phyloP scores from a whole-genome alignment of 73 alveolate species.

The Paramecium pentaurelia region DNA sequence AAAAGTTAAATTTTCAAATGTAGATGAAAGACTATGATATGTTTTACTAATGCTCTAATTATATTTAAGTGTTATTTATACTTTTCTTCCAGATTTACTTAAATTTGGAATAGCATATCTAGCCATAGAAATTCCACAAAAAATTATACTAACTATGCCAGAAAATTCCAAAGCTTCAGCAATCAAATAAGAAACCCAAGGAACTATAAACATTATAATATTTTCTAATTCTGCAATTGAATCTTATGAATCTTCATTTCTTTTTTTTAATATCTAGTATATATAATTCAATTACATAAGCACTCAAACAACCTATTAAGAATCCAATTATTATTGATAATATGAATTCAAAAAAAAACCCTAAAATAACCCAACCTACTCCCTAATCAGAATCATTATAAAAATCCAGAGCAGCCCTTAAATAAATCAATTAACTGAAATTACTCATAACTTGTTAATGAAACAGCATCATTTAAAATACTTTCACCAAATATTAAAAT shows the following conservation, averaged over 20 bases:
- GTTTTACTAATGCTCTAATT: constrained; percentile 54
- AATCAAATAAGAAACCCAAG: constrained; percentile 80
- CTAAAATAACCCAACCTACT: background rate
- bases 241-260: background rate
- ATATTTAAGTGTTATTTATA: background rate
- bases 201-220: constrained; percentile 74
- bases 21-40: constrained; percentile 66
- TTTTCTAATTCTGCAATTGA: constrained; percentile 57
- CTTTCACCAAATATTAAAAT: constrained; percentile 84
- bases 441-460: constrained; percentile 49
- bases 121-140: constrained; percentile 81
- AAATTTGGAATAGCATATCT: constrained; percentile 81
- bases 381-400: constrained; percentile 8
- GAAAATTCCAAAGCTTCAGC: constrained; percentile 81
- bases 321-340: constrained; percentile 50
- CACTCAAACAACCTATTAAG: constrained; percentile 37
- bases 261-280: constrained; percentile 41
- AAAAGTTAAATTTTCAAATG: constrained; percentile 79
- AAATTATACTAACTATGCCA: constrained; percentile 81
- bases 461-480: constrained; percentile 82
- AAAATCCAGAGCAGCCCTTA: background rate
- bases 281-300: constrained; percentile 10
- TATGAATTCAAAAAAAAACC: constrained; percentile 25
- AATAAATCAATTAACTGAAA: background rate
- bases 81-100: constrained; percentile 49